Conservation (phyloP, 805 yeast genomes). For the Metschnikowia matae region DNA sequence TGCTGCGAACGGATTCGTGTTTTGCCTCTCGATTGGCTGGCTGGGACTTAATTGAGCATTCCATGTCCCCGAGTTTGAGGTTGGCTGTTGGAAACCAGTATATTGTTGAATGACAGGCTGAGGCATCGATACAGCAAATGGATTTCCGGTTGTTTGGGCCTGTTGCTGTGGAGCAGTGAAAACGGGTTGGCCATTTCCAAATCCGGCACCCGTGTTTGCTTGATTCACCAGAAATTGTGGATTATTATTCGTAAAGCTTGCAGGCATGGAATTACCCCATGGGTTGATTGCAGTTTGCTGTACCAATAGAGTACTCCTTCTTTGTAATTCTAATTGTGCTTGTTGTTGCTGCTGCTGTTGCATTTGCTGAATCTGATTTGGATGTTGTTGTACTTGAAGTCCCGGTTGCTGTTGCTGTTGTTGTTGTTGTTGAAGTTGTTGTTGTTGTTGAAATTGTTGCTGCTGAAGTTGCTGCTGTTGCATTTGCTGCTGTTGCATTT, state of each 20-base stretch:
- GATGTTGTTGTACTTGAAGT: constrained; percentile 1
- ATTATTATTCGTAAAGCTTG: constrained; percentile 7
- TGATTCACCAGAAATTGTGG: constrained; percentile 12
- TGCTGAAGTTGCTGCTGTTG: neutral
- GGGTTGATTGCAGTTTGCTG: constrained; percentile 40
- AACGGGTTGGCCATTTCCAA: constrained; percentile 41
- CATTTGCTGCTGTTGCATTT: neutral
- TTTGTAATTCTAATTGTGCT: constrained; percentile 10
- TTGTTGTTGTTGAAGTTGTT: constrained; percentile 2
- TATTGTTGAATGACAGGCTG: constrained; percentile 11
- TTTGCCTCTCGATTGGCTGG: constrained; percentile 2
- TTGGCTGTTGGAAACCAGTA: constrained; percentile 7
- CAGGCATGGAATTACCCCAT: constrained; percentile 27
- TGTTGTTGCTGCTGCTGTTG: neutral
- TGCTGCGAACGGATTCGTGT: constrained; percentile 36
- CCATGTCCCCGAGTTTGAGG: constrained; percentile 11
- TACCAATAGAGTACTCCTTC: constrained; percentile 28
- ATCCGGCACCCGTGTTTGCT: constrained; percentile 53
- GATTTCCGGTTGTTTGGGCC: constrained; percentile 12
- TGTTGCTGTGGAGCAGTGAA: constrained; percentile 18
- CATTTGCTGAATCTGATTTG: neutral
- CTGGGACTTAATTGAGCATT: constrained; percentile 17
- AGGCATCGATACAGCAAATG: constrained; percentile 6
- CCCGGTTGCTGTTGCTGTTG: constrained; percentile 6
- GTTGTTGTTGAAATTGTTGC: neutral